A percentile compares a stretch with the other conserved stretches of the same genome.
Evolutionary conservation across 345 rosid genomes (phyloP).

Genomic region (Kernera saxatilis): DNA sequence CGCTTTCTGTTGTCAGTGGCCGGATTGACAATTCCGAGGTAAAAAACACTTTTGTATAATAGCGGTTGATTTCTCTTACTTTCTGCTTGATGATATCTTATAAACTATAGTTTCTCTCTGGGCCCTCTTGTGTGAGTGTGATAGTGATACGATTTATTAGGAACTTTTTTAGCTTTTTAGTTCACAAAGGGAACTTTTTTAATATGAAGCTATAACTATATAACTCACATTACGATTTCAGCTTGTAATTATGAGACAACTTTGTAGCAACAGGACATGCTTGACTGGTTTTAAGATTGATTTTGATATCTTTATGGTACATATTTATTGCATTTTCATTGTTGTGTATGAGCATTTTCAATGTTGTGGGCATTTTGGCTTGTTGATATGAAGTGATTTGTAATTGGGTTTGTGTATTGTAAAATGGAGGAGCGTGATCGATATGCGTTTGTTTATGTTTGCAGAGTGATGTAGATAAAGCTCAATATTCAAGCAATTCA

Average conservation of each 20-base stretch:
- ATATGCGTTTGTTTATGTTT: background rate
- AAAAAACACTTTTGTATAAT: background rate
- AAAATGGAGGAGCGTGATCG: background rate
- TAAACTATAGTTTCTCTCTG: background rate
- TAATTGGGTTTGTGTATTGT: background rate
- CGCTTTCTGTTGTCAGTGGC: conserved; percentile 62
- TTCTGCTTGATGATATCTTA: background rate
- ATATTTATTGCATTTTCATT: no score
- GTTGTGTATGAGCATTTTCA: background rate
- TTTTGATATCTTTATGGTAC: background rate
- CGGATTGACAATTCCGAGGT: conserved; percentile 86
- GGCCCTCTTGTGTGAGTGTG: conserved; percentile 19
- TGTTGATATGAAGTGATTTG: background rate
- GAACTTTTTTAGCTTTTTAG: background rate
- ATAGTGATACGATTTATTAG: background rate
- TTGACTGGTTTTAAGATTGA: background rate
- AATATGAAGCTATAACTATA: conserved; percentile 2
- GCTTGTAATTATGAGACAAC: conserved; percentile 6
- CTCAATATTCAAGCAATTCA: conserved; percentile 35
- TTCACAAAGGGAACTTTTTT: conserved; percentile 16
- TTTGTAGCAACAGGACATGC: background rate
- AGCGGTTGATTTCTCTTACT: background rate
- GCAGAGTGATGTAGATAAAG: conserved; percentile 71
- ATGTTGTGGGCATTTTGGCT: background rate
- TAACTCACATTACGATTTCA: background rate